phyloP scores from a whole-genome alignment of 352 stramenopile genomes.

The Phytophthora multivora region DNA sequence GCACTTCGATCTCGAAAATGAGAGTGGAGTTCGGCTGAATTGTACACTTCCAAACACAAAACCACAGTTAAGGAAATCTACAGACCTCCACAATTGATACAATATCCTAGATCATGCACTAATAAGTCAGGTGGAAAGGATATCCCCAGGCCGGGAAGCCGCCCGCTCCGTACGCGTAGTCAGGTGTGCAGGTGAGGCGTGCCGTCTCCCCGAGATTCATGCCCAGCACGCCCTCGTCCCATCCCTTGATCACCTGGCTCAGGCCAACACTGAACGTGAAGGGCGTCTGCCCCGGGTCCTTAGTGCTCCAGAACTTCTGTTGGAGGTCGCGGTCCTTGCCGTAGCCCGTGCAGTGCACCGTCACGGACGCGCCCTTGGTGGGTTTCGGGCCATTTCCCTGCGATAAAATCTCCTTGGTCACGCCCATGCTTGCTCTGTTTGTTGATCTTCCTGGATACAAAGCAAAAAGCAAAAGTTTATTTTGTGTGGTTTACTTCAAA shows the following conservation, averaged over 20 bases:
- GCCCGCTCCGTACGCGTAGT: conserved; percentile 94
- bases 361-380: conserved; percentile 66
- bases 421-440: conserved; percentile 43
- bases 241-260: conserved; percentile 95
- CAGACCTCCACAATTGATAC: neutral
- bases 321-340: conserved; percentile 70
- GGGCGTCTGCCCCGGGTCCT: conserved; percentile 93
- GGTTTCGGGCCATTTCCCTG: conserved; percentile 62
- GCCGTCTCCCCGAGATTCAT: conserved; percentile 92
- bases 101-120: conserved; percentile 15
- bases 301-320: conserved; percentile 96
- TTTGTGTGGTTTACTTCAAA: neutral
- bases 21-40: conserved; percentile 94
- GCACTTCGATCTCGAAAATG: conserved; percentile 94
- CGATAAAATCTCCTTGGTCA: conserved; percentile 66
- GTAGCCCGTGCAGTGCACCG: conserved; percentile 85
- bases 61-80: conserved; percentile 44
- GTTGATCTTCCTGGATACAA: conserved; percentile 1
- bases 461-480: neutral
- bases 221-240: conserved; percentile 92
- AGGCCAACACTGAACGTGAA: conserved; percentile 94
- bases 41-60: conserved; percentile 38
- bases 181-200: conserved; percentile 91
- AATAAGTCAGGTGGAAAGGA: conserved; percentile 42
- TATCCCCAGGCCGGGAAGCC: conserved; percentile 95